Conservation (phyloP, 164 flowering plant genomes). For the Nelumbo lutea region DNA sequence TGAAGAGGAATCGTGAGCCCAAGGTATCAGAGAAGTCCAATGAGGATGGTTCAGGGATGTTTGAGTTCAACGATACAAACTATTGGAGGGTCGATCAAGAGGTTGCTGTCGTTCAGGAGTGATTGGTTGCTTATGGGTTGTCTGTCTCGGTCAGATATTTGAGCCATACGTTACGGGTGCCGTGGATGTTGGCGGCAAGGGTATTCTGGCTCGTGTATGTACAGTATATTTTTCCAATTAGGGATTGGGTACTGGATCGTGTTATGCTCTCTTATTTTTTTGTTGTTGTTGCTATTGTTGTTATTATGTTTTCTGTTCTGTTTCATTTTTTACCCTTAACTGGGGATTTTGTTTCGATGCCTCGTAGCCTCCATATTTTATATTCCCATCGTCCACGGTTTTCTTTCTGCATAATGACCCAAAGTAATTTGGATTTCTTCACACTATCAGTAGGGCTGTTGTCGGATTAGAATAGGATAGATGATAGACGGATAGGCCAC, state of each 20-base stretch:
- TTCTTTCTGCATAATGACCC: too few species aligned
- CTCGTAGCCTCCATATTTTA: too few species aligned
- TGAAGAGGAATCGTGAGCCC: constrained; percentile 46
- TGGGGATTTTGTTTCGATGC: background rate
- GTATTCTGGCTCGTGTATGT: background rate
- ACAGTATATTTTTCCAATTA: background rate
- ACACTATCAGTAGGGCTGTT: too few species aligned
- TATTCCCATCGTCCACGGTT: too few species aligned
- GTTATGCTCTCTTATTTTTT: background rate
- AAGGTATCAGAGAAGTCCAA: constrained; percentile 37
- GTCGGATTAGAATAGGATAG: too few species aligned
- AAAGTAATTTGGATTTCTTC: too few species aligned
- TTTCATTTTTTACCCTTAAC: background rate
- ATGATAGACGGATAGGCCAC: too few species aligned
- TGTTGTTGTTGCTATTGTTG: background rate
- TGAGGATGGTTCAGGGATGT: constrained; percentile 40
- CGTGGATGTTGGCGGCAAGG: background rate
- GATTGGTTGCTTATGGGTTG: constrained; percentile 8
- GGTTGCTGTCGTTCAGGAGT: constrained; percentile 62
- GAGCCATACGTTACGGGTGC: background rate
- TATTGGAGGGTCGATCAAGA: constrained; percentile 91
- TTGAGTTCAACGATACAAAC: constrained; percentile 82
- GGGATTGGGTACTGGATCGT: background rate
- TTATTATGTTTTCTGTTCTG: background rate
- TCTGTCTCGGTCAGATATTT: too few species aligned